A percentile compares a stretch with the other conserved stretches of the same genome.
phyloP scores from a whole-genome alignment of 2,329 filamentous ascomycete genomes.

The Diaporthe nobilis region DNA sequence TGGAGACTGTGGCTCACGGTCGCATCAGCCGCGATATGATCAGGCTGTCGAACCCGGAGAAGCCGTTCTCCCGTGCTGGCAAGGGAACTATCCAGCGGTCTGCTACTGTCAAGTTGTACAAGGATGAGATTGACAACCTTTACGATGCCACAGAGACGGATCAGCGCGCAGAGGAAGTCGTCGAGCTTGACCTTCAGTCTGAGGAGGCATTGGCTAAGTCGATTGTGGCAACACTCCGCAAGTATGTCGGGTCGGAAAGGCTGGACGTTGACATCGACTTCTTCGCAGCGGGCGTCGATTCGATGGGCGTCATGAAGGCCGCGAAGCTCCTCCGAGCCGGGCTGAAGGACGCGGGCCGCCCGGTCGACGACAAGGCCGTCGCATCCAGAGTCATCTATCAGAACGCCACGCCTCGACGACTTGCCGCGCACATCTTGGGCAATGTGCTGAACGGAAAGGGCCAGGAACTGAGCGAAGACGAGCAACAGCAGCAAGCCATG shows the following conservation, averaged over 20 bases:
- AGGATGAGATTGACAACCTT: conserved; percentile 58
- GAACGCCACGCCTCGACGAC: conserved; percentile 47
- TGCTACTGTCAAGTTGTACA: conserved; percentile 56
- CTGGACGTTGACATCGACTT: conserved; percentile 52
- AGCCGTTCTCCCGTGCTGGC: conserved; percentile 59
- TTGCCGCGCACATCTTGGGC: conserved; percentile 46
- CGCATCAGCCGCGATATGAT: conserved; percentile 59
- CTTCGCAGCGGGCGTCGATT: conserved; percentile 57
- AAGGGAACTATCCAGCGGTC: conserved; percentile 64
- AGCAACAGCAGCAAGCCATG: conserved; percentile 40
- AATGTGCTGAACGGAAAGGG: conserved; percentile 27
- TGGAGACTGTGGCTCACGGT: conserved; percentile 60
- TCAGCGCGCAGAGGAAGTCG: conserved; percentile 30
- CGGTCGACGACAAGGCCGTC: conserved; percentile 39
- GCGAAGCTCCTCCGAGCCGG: conserved; percentile 44
- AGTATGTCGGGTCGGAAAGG: conserved; percentile 39
- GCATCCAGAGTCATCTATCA: conserved; percentile 49
- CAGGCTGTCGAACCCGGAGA: conserved; percentile 54
- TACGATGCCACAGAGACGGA: conserved; percentile 51
- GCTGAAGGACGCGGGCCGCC: conserved; percentile 43
- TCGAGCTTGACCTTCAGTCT: conserved; percentile 44
- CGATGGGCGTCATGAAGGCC: conserved; percentile 53
- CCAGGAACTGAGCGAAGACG: conserved; percentile 38
- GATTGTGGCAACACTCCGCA: conserved; percentile 45
- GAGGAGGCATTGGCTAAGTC: conserved; percentile 46